Conservation (phyloP, 192 early-diverging fungal species). For the Coemansia sp. region DNA sequence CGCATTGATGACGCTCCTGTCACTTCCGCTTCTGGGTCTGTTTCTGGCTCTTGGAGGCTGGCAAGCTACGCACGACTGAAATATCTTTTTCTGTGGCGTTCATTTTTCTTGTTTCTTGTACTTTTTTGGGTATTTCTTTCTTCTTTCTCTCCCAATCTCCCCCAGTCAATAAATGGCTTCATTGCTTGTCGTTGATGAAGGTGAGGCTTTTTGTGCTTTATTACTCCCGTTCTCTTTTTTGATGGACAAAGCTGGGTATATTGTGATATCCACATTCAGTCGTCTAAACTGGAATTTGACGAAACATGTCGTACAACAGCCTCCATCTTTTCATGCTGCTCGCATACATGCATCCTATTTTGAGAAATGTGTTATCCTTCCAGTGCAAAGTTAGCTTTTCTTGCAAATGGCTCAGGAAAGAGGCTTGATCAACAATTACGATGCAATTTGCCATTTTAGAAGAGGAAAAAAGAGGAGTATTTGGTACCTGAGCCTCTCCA, state of each 20-base stretch:
- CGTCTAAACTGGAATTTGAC: not conserved
- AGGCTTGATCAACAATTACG: not conserved
- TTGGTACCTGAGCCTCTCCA: slow-evolving; percentile 10
- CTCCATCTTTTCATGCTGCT: not conserved
- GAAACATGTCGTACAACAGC: not conserved
- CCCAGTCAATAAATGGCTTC: not conserved
- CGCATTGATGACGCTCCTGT: slow-evolving; percentile 50
- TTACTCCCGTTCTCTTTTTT: not conserved
- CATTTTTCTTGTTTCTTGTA: not conserved
- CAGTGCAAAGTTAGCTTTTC: too few species aligned
- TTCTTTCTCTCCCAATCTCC: too few species aligned
- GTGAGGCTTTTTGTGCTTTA: not conserved
- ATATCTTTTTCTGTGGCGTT: not conserved
- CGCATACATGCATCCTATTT: not conserved
- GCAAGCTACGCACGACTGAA: slow-evolving; percentile 46
- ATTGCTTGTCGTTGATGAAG: not conserved
- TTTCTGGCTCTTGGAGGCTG: slow-evolving; percentile 53
- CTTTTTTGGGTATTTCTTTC: not conserved
- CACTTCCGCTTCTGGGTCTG: slow-evolving; percentile 49
- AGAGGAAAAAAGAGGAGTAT: not conserved
- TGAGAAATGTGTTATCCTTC: too few species aligned
- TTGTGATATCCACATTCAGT: not conserved
- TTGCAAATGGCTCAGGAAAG: not conserved
- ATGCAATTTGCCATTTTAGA: not conserved
- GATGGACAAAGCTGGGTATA: not conserved